A percentile compares a stretch with the other conserved stretches of the same genome.
phyloP scores from a whole-genome alignment of 2,329 filamentous ascomycete genomes.

The Byssochlamys sp. region DNA sequence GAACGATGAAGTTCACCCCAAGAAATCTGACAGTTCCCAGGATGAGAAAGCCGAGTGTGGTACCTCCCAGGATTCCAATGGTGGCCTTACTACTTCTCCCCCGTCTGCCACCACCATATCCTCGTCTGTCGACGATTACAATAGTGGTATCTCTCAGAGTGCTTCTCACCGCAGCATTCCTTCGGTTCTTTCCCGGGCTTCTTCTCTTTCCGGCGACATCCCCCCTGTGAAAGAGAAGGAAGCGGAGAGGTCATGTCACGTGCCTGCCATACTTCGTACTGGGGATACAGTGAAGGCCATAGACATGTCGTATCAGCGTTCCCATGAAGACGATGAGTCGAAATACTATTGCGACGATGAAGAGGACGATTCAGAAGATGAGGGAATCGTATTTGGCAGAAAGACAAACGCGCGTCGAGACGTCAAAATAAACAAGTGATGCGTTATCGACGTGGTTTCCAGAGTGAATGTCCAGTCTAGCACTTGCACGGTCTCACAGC shows the following conservation, averaged over 20 bases:
- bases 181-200: constrained; percentile 36
- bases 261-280: constrained; percentile 33
- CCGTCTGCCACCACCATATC: constrained; percentile 39
- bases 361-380: constrained; percentile 35
- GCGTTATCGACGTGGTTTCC: no score
- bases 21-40: constrained; percentile 1
- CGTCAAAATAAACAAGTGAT: not conserved
- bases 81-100: constrained; percentile 25
- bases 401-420: constrained; percentile 14
- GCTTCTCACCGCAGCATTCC: constrained; percentile 40
- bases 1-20: not conserved
- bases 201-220: constrained; percentile 35
- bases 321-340: constrained; percentile 27
- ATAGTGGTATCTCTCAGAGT: constrained; percentile 39
- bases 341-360: constrained; percentile 35
- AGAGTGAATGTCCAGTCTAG: no score
- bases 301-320: constrained; percentile 12
- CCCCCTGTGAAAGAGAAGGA: constrained; percentile 19
- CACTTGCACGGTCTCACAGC: no score
- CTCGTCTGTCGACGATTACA: constrained; percentile 36
- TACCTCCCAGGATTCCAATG: constrained; percentile 11
- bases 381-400: constrained; percentile 33
- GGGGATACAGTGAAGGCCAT: constrained; percentile 33
- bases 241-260: constrained; percentile 13
- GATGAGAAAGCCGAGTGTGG: constrained; percentile 2